Evolutionary conservation across 2,329 filamentous ascomycete genomes (phyloP).

Genomic region (Cladophialophora carrionii): DNA sequence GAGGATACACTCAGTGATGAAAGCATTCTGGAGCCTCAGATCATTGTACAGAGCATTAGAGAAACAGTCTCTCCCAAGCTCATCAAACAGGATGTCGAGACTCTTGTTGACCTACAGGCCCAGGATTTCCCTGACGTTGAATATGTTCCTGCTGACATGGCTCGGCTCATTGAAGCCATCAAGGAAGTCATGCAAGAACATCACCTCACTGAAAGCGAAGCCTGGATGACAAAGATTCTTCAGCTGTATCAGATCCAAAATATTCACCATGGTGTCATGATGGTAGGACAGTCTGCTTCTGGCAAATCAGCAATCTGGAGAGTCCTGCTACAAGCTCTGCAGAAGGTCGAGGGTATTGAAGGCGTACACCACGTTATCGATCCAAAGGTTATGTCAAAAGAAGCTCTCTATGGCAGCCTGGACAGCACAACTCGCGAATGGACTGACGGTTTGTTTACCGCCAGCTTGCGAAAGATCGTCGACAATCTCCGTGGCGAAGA

Average conservation of each 20-base stretch:
- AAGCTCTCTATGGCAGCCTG: slow-evolving; percentile 91
- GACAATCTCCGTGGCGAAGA: slow-evolving; percentile 98
- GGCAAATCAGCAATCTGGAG: slow-evolving; percentile 97
- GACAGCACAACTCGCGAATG: slow-evolving; percentile 97
- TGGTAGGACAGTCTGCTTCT: slow-evolving; percentile 97
- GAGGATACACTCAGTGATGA: slow-evolving; percentile 63
- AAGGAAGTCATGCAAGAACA: slow-evolving; percentile 79
- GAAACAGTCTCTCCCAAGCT: slow-evolving; percentile 98
- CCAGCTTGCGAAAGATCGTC: slow-evolving; percentile 95
- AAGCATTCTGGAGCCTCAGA: slow-evolving; percentile 80
- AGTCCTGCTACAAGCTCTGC: slow-evolving; percentile 84
- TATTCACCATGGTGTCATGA: slow-evolving; percentile 99
- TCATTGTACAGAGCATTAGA: slow-evolving; percentile 96
- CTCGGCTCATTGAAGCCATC: slow-evolving; percentile 78
- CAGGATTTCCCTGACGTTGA: slow-evolving; percentile 89
- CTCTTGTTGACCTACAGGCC: slow-evolving; percentile 80
- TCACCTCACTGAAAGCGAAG: slow-evolving; percentile 85
- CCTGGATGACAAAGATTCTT: slow-evolving; percentile 96
- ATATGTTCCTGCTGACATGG: slow-evolving; percentile 87
- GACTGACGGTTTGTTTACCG: slow-evolving; percentile 98
- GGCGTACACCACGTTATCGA: slow-evolving; percentile 97
- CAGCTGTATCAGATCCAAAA: slow-evolving; percentile 98
- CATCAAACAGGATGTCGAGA: slow-evolving; percentile 86
- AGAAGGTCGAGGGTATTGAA: slow-evolving; percentile 87
- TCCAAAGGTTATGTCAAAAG: slow-evolving; percentile 99